Conservation (phyloP, 257 asterid species). For the Galeopsis tetrahit region DNA sequence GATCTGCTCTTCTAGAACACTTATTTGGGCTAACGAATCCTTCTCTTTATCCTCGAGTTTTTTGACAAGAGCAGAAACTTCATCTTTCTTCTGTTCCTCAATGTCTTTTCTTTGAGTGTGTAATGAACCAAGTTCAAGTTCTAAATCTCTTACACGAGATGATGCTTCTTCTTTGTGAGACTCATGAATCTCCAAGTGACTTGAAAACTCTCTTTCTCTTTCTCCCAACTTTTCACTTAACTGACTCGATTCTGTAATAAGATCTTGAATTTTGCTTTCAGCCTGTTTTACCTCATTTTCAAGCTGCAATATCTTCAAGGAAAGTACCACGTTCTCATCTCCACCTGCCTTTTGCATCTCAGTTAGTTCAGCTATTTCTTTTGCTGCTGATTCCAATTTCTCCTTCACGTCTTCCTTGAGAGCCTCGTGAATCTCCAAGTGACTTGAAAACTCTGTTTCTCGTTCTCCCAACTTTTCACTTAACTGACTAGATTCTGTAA, state of each 20-base stretch:
- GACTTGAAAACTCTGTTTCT: conserved; percentile 34
- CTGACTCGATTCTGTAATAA: conserved; percentile 47
- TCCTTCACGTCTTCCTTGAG: conserved; percentile 38
- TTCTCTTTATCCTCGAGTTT: conserved; percentile 66
- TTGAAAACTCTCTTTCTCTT: conserved; percentile 66
- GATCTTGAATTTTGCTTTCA: conserved; percentile 55
- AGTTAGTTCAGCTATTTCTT: conserved; percentile 35
- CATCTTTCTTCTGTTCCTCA: conserved; percentile 66
- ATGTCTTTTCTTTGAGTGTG: conserved; percentile 58
- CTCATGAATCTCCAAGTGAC: conserved; percentile 71
- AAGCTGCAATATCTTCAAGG: conserved; percentile 41
- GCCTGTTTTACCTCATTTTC: conserved; percentile 45
- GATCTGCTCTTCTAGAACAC: conserved; percentile 50
- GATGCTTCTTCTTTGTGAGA: conserved; percentile 67
- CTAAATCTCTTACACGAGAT: conserved; percentile 65
- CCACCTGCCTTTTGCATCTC: conserved; percentile 40
- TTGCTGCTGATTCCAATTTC: conserved; percentile 41
- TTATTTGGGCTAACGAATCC: conserved; percentile 52
- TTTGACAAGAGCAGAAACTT: conserved; percentile 57
- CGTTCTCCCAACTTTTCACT: conserved; percentile 37
- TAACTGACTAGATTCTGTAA: conserved; percentile 45
- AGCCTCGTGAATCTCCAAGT: conserved; percentile 32
- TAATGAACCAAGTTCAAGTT: conserved; percentile 61
- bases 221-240: conserved; percentile 51
- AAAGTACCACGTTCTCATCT: conserved; percentile 45